A percentile compares a stretch with the other conserved stretches of the same genome.
These are phyloP conservation scores for Pestalotiopsis sp. DNA, from an alignment of 2,329 filamentous ascomycete species.

Conservation along the genomic window DNA sequence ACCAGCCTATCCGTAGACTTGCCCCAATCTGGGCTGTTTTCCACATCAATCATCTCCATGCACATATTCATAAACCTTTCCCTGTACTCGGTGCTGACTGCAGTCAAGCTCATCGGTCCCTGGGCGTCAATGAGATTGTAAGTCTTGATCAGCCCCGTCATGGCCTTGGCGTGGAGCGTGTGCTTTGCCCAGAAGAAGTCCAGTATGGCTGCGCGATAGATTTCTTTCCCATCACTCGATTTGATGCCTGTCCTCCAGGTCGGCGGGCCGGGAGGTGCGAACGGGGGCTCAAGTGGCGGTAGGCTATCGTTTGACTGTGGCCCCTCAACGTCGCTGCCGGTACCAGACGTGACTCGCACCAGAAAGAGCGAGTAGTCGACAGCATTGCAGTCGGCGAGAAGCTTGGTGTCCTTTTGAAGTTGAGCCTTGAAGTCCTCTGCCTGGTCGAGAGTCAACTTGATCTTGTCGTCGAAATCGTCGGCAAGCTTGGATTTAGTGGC, in stretches of 20 bases:
- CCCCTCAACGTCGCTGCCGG: conserved; percentile 32
- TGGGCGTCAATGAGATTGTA: conserved; percentile 66
- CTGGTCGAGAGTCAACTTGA: conserved; percentile 57
- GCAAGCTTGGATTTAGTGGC: conserved; percentile 67
- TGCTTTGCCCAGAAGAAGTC: conserved; percentile 84
- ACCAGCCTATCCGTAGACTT: neutral
- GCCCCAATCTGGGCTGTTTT: conserved; percentile 14
- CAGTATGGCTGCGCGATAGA: conserved; percentile 68
- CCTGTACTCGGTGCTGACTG: conserved; percentile 68
- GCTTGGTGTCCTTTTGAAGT: conserved; percentile 63
- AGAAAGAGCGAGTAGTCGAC: conserved; percentile 79
- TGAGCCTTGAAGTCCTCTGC: conserved; percentile 57
- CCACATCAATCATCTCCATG: conserved; percentile 40
- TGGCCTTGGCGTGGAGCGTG: conserved; percentile 64
- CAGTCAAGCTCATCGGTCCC: conserved; percentile 77
- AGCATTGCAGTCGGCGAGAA: conserved; percentile 64
- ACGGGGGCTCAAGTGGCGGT: conserved; percentile 32
- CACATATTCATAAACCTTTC: conserved; percentile 54
- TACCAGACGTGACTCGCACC: conserved; percentile 47
- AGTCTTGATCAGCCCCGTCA: conserved; percentile 66
- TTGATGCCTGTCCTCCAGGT: conserved; percentile 65
- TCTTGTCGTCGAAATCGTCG: conserved; percentile 69
- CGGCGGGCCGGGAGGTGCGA: conserved; percentile 36
- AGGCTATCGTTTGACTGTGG: conserved; percentile 46
- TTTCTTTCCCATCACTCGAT: conserved; percentile 65